Evolutionary conservation across 352 stramenopile species (phyloP).

Genomic region (Phytophthora citrophthora): DNA sequence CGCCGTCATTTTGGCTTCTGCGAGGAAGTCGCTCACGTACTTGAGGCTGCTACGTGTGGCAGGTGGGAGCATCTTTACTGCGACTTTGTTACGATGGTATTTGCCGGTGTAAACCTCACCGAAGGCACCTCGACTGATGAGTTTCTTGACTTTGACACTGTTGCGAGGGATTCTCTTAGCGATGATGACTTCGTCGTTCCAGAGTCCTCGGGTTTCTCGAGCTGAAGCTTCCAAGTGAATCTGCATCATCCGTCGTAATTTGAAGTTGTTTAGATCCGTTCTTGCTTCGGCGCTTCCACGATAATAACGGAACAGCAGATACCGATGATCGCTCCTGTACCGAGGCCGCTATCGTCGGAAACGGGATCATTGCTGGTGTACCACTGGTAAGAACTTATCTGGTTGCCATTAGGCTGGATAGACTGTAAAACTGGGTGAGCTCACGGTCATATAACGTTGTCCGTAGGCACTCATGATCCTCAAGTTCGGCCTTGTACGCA

Average conservation of each 20-base stretch:
- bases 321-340: background rate
- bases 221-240: background rate
- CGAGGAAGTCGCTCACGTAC: slow-evolving; percentile 42
- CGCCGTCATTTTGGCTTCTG: slow-evolving; percentile 45
- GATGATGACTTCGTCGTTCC: slow-evolving; percentile 24
- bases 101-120: slow-evolving; percentile 40
- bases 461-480: too few species aligned
- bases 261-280: too few species aligned
- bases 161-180: slow-evolving; percentile 31
- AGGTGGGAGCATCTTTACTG: slow-evolving; percentile 39
- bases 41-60: slow-evolving; percentile 6
- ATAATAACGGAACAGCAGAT: background rate
- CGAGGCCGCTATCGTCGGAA: background rate
- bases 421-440: too few species aligned
- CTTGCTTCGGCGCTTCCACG: too few species aligned
- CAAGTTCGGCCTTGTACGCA: too few species aligned
- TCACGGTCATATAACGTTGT: too few species aligned
- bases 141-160: slow-evolving; percentile 31
- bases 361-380: slow-evolving; percentile 9
- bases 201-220: slow-evolving; percentile 1
- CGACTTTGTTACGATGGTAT: slow-evolving; percentile 39
- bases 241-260: too few species aligned
- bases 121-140: slow-evolving; percentile 39
- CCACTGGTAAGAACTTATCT: slow-evolving; percentile 1
- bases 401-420: too few species aligned